Evolutionary conservation across 331 rosid species (phyloP).

Genomic region (Malus hybrid): DNA sequence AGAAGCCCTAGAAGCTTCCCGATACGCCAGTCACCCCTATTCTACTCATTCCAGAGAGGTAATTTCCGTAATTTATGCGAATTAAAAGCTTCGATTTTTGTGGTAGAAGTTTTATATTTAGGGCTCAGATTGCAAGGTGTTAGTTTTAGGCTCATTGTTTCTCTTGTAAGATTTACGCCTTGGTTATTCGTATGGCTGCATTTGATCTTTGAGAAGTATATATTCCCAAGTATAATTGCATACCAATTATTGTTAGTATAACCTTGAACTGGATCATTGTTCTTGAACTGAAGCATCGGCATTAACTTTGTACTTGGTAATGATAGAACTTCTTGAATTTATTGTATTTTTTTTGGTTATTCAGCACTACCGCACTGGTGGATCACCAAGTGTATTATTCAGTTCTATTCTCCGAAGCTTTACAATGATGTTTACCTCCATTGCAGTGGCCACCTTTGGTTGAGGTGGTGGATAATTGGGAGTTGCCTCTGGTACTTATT

Average conservation of each 20-base stretch:
- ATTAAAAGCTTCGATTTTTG: neutral
- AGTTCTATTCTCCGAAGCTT: neutral
- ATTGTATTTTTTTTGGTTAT: neutral
- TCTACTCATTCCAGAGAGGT: constrained; percentile 89
- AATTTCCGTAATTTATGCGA: neutral
- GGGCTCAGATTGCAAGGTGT: neutral
- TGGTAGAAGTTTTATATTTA: neutral
- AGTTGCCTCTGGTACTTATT: constrained; percentile 83
- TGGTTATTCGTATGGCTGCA: neutral
- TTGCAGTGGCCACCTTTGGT: constrained; percentile 93
- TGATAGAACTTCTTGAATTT: neutral
- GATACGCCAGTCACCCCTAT: constrained; percentile 87
- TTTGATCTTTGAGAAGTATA: neutral
- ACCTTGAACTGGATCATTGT: neutral
- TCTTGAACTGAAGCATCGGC: too few relatives aligned
- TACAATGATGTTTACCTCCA: neutral
- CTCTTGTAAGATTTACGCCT: neutral
- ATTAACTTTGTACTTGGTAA: neutral
- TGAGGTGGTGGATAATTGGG: constrained; percentile 81
- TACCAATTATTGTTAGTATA: neutral
- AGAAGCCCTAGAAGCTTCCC: constrained; percentile 86
- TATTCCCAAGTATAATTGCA: neutral
- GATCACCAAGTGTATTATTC: neutral
- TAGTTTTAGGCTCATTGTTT: neutral
- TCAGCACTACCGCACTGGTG: too few relatives aligned